phyloP scores from a whole-genome alignment of 768 basidiomycete genomes.

The Fistulinella prunicolor region DNA sequence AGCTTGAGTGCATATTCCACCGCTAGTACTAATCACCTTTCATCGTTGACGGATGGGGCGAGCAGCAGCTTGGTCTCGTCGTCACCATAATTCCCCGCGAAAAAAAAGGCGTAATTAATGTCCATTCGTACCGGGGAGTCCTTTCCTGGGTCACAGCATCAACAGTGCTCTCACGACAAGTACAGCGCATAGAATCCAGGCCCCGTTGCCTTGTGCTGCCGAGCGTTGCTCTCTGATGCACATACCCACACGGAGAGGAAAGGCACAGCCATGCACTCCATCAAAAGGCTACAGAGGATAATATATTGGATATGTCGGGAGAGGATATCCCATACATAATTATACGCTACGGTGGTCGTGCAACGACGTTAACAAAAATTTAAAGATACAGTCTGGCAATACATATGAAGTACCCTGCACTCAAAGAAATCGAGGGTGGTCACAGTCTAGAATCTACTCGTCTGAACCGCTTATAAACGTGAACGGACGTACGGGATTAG shows the following conservation, averaged over 20 bases:
- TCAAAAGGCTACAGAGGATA: conserved; percentile 20
- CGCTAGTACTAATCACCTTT: conserved; percentile 18
- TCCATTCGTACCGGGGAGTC: not conserved
- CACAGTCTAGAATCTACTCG: conserved; percentile 15
- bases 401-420: conserved; percentile 22
- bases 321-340: conserved; percentile 14
- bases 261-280: not conserved
- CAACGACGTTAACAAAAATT: conserved; percentile 8
- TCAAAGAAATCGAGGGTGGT: conserved; percentile 2
- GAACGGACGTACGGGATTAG: conserved; percentile 32
- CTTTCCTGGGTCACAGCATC: not conserved
- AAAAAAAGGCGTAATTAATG: not conserved
- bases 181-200: not conserved
- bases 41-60: conserved; percentile 20
- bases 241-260: not conserved
- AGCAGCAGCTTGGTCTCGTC: conserved; percentile 1
- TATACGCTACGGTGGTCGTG: conserved; percentile 11
- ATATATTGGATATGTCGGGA: conserved; percentile 10
- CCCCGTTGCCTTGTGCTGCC: not conserved
- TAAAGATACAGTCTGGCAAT: conserved; percentile 25
- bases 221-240: not conserved
- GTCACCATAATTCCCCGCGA: conserved; percentile 12
- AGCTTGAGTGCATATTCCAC: conserved; percentile 9
- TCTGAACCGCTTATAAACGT: conserved; percentile 30
- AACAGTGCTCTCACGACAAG: conserved; percentile 4